Percentiles rank a stretch among this genome's conserved stretches.
Conservation (phyloP, 305 asterid species). For the Stenogyne calaminthoides region DNA sequence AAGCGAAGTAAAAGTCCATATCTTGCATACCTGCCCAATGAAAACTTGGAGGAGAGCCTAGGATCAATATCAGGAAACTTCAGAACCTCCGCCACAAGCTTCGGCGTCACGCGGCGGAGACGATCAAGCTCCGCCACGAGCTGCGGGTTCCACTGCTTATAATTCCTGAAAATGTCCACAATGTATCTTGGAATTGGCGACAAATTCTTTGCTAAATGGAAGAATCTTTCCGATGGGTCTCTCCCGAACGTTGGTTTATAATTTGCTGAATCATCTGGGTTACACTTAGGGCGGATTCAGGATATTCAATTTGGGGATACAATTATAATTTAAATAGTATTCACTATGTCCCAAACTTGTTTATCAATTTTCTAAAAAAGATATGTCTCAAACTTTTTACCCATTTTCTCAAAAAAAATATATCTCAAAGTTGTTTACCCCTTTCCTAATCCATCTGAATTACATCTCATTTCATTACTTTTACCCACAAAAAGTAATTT, state of each 20-base stretch:
- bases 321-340: too few species aligned
- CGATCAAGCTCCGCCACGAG: constrained; percentile 71
- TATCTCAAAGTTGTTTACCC: too few species aligned
- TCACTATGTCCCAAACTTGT: too few species aligned
- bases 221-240: constrained; percentile 77
- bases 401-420: too few species aligned
- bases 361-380: too few species aligned
- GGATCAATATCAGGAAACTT: constrained; percentile 78
- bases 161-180: constrained; percentile 72
- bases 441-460: too few species aligned
- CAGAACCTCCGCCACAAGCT: constrained; percentile 80
- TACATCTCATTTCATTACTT: too few species aligned
- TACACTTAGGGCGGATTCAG: constrained; percentile 79
- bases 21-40: constrained; percentile 83
- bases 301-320: too few species aligned
- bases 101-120: constrained; percentile 87
- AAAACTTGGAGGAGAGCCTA: constrained; percentile 73
- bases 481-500: too few species aligned
- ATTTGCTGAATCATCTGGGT: constrained; percentile 49
- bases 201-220: constrained; percentile 59
- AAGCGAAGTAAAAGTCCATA: not conserved
- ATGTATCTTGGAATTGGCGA: constrained; percentile 87
- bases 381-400: too few species aligned
- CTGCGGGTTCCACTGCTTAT: constrained; percentile 71
- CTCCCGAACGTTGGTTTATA: constrained; percentile 28